Evolutionary conservation across 2,329 filamentous ascomycete species (phyloP).

Genomic region (Colletotrichum liriopes): DNA sequence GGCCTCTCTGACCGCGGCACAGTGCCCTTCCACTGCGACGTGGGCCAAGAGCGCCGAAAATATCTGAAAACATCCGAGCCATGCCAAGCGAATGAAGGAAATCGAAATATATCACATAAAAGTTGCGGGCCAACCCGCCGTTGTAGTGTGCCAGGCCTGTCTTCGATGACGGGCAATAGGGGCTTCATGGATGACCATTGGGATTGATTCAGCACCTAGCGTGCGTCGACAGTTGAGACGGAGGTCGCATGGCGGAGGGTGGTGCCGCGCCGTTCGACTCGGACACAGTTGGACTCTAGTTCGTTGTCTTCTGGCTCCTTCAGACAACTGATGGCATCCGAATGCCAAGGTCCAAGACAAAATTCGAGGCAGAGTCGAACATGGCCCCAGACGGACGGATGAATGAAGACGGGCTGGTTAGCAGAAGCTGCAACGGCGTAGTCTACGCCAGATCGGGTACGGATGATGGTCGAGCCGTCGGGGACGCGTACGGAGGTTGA

Average conservation of each 20-base stretch:
- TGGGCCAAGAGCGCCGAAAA: neutral
- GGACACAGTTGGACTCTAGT: neutral
- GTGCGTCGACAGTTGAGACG: neutral
- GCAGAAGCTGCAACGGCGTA: slow-evolving; percentile 1
- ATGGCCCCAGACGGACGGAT: neutral
- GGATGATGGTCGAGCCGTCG: slow-evolving; percentile 21
- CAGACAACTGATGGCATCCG: neutral
- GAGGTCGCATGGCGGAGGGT: neutral
- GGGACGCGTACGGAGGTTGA: neutral
- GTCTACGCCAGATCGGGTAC: slow-evolving; percentile 15
- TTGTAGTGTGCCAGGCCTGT: neutral
- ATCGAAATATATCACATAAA: neutral
- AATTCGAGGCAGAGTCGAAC: neutral
- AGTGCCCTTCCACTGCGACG: neutral
- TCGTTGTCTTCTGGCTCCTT: neutral
- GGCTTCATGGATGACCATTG: neutral
- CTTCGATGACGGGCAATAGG: neutral
- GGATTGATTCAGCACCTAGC: neutral
- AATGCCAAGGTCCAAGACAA: neutral
- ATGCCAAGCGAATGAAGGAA: neutral
- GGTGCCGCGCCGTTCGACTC: neutral
- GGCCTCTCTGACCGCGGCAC: neutral
- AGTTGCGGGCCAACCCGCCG: neutral
- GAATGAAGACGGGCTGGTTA: neutral
- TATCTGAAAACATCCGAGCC: neutral